Evolutionary conservation across 176 grass and related monocot genomes (phyloP).

Genomic region (Bromus sterilis): DNA sequence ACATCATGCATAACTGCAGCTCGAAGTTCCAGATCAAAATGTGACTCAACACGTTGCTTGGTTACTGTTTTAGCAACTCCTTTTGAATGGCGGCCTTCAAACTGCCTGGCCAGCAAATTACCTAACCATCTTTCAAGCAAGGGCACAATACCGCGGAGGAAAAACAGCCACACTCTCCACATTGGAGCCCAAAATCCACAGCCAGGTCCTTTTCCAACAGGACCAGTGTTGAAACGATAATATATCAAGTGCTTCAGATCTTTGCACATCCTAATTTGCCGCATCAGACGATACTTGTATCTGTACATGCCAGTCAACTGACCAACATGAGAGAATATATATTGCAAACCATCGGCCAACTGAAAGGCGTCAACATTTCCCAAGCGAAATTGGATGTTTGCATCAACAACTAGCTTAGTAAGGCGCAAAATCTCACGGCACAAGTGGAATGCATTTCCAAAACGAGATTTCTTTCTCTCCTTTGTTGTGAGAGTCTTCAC

Average conservation of each 20-base stretch:
- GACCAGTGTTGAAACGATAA: slow-evolving; percentile 97
- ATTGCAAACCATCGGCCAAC: slow-evolving; percentile 94
- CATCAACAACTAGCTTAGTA: slow-evolving; percentile 96
- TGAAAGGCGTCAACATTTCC: slow-evolving; percentile 98
- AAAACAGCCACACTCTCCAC: slow-evolving; percentile 99
- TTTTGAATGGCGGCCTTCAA: slow-evolving; percentile 96
- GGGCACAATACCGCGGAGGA: slow-evolving; percentile 94
- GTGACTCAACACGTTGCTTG: slow-evolving; percentile 96
- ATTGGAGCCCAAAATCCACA: slow-evolving; percentile 98
- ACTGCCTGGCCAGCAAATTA: slow-evolving; percentile 88
- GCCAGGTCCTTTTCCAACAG: slow-evolving; percentile 95
- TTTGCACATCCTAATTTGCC: slow-evolving; percentile 99
- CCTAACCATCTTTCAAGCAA: slow-evolving; percentile 92
- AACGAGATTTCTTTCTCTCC: slow-evolving; percentile 97
- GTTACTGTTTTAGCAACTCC: slow-evolving; percentile 99
- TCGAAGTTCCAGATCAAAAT: slow-evolving; percentile 95
- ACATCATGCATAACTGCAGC: slow-evolving; percentile 99
- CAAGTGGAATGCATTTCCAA: slow-evolving; percentile 98
- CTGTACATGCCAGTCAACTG: slow-evolving; percentile 99
- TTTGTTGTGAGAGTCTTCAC: slow-evolving; percentile 99
- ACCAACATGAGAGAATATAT: slow-evolving; percentile 97
- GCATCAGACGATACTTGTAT: slow-evolving; percentile 94
- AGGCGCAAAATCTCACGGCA: slow-evolving; percentile 96
- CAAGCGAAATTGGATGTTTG: slow-evolving; percentile 93
- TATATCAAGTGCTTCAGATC: slow-evolving; percentile 99